Conservation (phyloP, 1,284 basidiomycete genomes). For the Puccinia horiana region DNA sequence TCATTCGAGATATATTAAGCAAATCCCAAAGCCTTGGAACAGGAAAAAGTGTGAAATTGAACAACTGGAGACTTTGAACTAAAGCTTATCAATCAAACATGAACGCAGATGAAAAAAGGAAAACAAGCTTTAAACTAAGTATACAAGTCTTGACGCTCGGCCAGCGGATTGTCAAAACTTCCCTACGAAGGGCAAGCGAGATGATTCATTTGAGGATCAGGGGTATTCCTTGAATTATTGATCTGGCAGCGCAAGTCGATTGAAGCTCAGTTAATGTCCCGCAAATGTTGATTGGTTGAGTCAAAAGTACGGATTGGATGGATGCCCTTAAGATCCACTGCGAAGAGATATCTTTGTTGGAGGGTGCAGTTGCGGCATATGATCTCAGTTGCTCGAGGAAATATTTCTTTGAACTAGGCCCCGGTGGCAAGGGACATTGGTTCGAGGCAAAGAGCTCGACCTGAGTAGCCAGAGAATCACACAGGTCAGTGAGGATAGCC, state of each 20-base stretch:
- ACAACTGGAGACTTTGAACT: conserved; percentile 9
- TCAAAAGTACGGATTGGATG: conserved; percentile 20
- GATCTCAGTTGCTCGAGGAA: neutral
- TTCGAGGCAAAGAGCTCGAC: neutral
- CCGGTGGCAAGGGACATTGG: neutral
- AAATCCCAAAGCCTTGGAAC: neutral
- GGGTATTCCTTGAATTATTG: conserved; percentile 12
- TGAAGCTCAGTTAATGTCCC: conserved; percentile 11
- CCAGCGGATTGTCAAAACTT: neutral
- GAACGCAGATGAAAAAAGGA: neutral
- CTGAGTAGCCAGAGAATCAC: neutral
- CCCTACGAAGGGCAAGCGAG: neutral
- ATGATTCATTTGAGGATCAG: neutral
- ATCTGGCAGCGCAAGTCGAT: conserved; percentile 13
- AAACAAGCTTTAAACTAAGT: neutral
- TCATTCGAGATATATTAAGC: conserved; percentile 9
- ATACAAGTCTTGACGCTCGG: neutral
- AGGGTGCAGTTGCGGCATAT: neutral
- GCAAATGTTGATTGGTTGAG: conserved; percentile 26
- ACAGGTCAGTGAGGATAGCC: neutral
- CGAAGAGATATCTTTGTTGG: neutral
- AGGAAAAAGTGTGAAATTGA: conserved; percentile 3
- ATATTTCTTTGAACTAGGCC: neutral
- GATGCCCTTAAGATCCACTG: conserved; percentile 27
- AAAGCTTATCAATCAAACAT: neutral